Evolutionary conservation across 257 asterid species (phyloP).

Genomic region (Linderniella brevidens): DNA sequence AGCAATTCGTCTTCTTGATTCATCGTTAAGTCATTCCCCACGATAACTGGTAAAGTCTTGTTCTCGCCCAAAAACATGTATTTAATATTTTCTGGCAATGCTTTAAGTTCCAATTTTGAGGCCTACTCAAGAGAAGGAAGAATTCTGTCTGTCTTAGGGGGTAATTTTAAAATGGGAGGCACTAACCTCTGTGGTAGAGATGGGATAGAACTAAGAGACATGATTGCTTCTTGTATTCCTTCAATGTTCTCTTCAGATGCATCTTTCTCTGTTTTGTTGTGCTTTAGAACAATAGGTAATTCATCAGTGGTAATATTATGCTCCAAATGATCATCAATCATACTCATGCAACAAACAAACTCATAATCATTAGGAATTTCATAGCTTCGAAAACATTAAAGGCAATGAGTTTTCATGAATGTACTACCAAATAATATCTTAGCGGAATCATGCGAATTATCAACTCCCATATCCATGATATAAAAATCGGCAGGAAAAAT

Average conservation of each 20-base stretch:
- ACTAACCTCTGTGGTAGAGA: too few relatives aligned
- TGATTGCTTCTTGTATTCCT: too few relatives aligned
- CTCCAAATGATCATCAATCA: background rate
- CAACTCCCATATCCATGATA: background rate
- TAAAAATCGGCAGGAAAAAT: background rate
- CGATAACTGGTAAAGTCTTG: background rate
- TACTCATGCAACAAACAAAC: background rate
- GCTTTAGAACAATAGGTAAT: background rate
- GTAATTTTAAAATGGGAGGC: too few relatives aligned
- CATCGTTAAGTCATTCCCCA: background rate
- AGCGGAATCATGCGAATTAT: background rate
- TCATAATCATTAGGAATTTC: background rate
- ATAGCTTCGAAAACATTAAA: background rate
- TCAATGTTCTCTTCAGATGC: too few relatives aligned
- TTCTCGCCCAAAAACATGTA: background rate
- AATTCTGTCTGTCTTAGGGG: too few relatives aligned
- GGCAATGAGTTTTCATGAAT: background rate
- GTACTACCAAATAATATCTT: background rate
- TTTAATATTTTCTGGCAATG: background rate
- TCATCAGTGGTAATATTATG: background rate
- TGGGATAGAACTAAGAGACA: too few relatives aligned
- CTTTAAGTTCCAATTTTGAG: too few relatives aligned
- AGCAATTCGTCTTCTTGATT: background rate
- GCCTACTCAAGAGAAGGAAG: too few relatives aligned
- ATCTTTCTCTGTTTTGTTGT: too few relatives aligned